phyloP scores from a whole-genome alignment of 805 yeast species.

The Tetrapisispora nanseiensis region DNA sequence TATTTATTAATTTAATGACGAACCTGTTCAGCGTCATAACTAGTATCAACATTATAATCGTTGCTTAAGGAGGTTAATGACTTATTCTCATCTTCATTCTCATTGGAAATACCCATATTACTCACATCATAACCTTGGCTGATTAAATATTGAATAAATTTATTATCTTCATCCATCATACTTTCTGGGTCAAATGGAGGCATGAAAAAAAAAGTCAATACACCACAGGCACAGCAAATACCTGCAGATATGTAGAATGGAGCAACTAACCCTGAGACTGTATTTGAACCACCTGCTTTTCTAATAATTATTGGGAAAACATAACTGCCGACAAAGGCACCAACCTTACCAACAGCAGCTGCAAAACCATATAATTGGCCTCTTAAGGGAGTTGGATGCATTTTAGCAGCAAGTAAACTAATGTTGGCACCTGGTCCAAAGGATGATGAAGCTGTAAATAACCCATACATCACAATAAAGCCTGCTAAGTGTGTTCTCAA shows the following conservation, averaged over 20 bases:
- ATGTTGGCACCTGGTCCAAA: slow-evolving; percentile 91
- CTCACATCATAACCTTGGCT: slow-evolving; percentile 14
- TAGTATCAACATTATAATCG: not conserved
- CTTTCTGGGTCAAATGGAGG: slow-evolving; percentile 82
- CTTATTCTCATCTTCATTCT: not conserved
- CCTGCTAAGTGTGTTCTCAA: slow-evolving; percentile 59
- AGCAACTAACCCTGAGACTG: slow-evolving; percentile 35
- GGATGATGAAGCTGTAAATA: slow-evolving; percentile 80
- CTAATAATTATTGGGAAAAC: slow-evolving; percentile 73
- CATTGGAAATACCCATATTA: not conserved
- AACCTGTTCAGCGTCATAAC: not conserved
- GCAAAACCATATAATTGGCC: slow-evolving; percentile 88
- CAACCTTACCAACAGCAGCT: slow-evolving; percentile 85
- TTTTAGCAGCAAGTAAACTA: slow-evolving; percentile 79
- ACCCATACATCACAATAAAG: slow-evolving; percentile 79
- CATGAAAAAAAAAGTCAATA: slow-evolving; percentile 56
- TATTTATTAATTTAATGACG: too few relatives aligned
- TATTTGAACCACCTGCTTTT: slow-evolving; percentile 38
- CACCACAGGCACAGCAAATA: slow-evolving; percentile 61
- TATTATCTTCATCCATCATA: slow-evolving; percentile 64
- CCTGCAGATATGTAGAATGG: slow-evolving; percentile 79
- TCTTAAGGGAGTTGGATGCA: slow-evolving; percentile 77
- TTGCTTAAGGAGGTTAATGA: too few relatives aligned
- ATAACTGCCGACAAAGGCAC: slow-evolving; percentile 86
- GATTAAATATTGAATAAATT: slow-evolving; percentile 56